Evolutionary conservation across 2,329 filamentous ascomycete species (phyloP).

Genomic region (Cordyceps militaris): DNA sequence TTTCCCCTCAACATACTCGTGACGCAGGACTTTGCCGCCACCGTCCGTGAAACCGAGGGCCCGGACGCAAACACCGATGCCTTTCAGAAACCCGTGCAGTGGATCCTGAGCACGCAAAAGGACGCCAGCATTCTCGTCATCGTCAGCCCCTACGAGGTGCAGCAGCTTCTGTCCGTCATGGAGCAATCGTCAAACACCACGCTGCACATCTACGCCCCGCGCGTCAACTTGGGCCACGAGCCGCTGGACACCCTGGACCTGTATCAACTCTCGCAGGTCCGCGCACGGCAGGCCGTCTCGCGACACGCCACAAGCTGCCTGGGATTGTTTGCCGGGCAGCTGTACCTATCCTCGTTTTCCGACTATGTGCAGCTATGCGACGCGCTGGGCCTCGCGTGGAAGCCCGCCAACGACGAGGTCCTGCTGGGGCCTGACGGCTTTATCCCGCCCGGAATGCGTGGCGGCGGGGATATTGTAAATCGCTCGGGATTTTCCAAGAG

Average conservation of each 20-base stretch:
- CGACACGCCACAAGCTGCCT: too few species aligned
- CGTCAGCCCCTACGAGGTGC: slow-evolving; percentile 54
- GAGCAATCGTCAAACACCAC: slow-evolving; percentile 23
- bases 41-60: too few species aligned
- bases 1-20: background rate
- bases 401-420: too few species aligned
- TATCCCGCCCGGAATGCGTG: too few species aligned
- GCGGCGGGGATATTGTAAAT: too few species aligned
- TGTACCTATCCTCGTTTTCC: too few species aligned
- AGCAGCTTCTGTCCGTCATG: slow-evolving; percentile 38
- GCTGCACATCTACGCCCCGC: slow-evolving; percentile 39
- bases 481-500: too few species aligned
- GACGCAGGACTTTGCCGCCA: background rate
- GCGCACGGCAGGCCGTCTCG: slow-evolving; percentile 21
- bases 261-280: background rate
- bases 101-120: background rate
- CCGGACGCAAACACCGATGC: background rate
- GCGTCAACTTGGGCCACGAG: background rate
- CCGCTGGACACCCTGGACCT: background rate
- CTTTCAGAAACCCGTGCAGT: background rate
- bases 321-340: slow-evolving; percentile 61
- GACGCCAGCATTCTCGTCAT: background rate
- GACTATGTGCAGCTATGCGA: too few species aligned
- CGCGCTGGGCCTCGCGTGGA: too few species aligned
- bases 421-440: too few species aligned